Base-by-base conservation (phyloP, 371 early-diverging fungal species). In the Dichotomocladium elegans region DNA sequence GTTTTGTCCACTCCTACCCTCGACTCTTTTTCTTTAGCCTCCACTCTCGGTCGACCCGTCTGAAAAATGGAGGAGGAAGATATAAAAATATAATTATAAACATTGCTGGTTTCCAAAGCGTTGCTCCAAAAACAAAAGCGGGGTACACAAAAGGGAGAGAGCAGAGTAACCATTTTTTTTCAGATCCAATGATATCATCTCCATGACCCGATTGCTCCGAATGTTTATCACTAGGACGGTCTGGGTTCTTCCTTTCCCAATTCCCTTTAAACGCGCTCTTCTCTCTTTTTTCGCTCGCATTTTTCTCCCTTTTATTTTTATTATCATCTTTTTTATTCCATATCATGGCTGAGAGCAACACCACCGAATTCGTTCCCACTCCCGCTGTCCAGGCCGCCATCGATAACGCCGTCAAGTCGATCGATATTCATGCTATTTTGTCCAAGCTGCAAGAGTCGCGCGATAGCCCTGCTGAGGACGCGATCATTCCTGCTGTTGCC, bases 311-410 rank as follows among this genome's bases (percentile, higher is more conserved):
- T 14, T 17, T 40, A 10, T 41, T 30, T 28, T 51, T 24, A 24
- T 19, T 14, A 6, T n/a, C n/a, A n/a, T n/a, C n/a, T n/a, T n/a
- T 28, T 35, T 26, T 8, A 41, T 9, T 33, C 34, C 11, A 17
- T 45, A 26, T 51, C 40, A 51, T 40, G 41, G 17, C 27, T 33
- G 24, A 15, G 30, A 45, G 24, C 29, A 30, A 54, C 15, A 45
- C 25, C 29, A 45, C 45, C 52, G 42, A 42, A 43, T 28, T 19
- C 10, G 19, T 21, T 12, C 17, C 28, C 21, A 28, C 27, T 35
- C 54, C 54, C 21, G 41, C 53, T 27, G 37, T 69, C 25, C 62
- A 69, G 45, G 55, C 57, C 26, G 70, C 66, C 37, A 69, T 69
- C 37, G 53, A 52, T 17, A 54, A 57, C 42, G 70, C 52, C 17